Conservation (phyloP, 2,329 filamentous ascomycete species). For the Karstenula rhodostoma region DNA sequence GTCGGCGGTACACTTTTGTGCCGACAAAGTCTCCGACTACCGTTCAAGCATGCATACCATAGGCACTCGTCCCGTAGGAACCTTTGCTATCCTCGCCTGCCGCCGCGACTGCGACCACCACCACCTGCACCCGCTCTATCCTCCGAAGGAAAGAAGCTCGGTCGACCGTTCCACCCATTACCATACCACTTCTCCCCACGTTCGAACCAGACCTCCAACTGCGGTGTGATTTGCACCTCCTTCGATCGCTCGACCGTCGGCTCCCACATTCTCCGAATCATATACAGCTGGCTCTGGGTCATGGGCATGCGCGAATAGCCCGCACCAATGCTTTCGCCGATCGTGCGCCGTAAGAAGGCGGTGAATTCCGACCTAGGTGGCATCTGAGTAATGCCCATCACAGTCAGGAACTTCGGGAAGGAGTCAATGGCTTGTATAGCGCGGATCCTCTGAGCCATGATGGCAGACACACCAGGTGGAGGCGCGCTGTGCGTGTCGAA, state of each 20-base stretch:
- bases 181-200: slow-evolving; percentile 24
- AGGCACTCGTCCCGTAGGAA: too few species aligned
- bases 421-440: slow-evolving; percentile 40
- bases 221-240: slow-evolving; percentile 21
- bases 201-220: slow-evolving; percentile 26
- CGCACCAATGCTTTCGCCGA: slow-evolving; percentile 31
- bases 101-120: background rate
- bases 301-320: slow-evolving; percentile 37
- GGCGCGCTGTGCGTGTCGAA: slow-evolving; percentile 59
- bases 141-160: slow-evolving; percentile 29
- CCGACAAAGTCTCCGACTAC: background rate
- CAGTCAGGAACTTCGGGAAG: slow-evolving; percentile 54
- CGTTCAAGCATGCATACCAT: background rate
- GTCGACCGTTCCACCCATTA: slow-evolving; percentile 23
- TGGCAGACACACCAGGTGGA: slow-evolving; percentile 50
- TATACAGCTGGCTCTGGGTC: slow-evolving; percentile 34
- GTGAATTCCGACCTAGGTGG: slow-evolving; percentile 31
- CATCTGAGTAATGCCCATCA: slow-evolving; percentile 53
- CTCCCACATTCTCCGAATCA: slow-evolving; percentile 33
- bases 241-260: slow-evolving; percentile 25
- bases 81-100: background rate
- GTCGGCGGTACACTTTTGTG: background rate
- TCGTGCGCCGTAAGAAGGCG: slow-evolving; percentile 31
- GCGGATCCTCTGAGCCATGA: slow-evolving; percentile 54
- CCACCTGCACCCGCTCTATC: background rate